Evolutionary conservation across 2,329 filamentous ascomycete species (phyloP), one percentile per base, ranked within the genome.

Genomic region (Verticillium klebahnii): DNA sequence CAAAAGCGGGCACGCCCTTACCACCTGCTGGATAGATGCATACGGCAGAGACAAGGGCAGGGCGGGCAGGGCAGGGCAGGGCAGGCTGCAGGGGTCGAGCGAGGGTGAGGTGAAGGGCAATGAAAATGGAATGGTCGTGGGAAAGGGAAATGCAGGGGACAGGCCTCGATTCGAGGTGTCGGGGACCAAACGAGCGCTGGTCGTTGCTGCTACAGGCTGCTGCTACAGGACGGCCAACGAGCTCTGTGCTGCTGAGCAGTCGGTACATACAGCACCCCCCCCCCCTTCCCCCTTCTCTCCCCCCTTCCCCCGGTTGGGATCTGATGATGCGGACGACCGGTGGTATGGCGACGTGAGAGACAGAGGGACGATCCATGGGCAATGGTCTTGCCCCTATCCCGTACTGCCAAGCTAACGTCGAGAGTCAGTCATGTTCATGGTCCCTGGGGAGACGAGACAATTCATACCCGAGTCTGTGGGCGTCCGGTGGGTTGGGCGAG

Each of bases 121-220:
- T 50, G 40, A n/a, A 50, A 50, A 50, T 50, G 40, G 40, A 29
- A 29, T 29, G 29, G 29, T 6, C 29, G 29, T 29, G 29, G 29
- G 29, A 19, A 50, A 50, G 40, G 11, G 40, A 50, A 23, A 50
- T 50, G 40, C 62, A 64, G 63, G 61, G 63, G 60, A 59, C 59
- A 65, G 62, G 63, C 59, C 62, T 65, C 60, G 62, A 65, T 62
- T 64, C 63, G 59, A 62, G 62, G 63, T 65, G 64, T 65, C 63
- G 62, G 62, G 63, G 64, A 60, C 62, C 60, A 60, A 52, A 62
- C 61, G 62, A 65, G 50, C 36, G 32, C n/a, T 37, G 57, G 31
- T 57, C 61, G 59, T 61, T 61, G 63, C 61, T 64, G 29, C 29
- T 29, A 29, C 14, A 7, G 25, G 25, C 25, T 25, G 25, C 25